Conservation (phyloP, 495 filamentous ascomycete genomes). For the Pyronema domesticum region DNA sequence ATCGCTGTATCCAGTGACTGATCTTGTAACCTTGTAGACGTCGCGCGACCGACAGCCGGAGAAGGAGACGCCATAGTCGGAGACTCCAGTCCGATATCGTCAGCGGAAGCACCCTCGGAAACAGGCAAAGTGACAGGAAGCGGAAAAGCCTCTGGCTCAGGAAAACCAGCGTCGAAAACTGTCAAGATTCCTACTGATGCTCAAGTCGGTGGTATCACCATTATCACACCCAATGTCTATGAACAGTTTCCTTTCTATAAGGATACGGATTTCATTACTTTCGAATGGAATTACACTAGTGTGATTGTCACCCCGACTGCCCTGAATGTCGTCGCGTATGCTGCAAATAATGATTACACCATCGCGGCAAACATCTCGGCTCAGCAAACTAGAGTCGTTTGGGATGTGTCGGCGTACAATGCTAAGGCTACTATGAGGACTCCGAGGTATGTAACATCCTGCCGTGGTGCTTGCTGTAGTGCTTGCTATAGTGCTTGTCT, state of each 20-base stretch:
- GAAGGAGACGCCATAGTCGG: conserved; percentile 15
- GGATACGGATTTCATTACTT: conserved; percentile 68
- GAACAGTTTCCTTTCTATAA: conserved; percentile 61
- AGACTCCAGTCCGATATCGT: conserved; percentile 7
- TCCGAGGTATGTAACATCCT: conserved; percentile 25
- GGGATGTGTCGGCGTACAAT: conserved; percentile 66
- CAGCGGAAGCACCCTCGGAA: neutral
- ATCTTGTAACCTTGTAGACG: neutral
- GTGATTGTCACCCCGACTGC: conserved; percentile 56
- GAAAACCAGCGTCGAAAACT: conserved; percentile 31
- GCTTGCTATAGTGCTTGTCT: conserved; percentile 35
- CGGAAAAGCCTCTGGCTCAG: conserved; percentile 23
- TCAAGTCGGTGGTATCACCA: conserved; percentile 59
- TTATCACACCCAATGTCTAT: conserved; percentile 51
- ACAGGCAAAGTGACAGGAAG: conserved; percentile 4
- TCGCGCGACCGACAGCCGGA: conserved; percentile 10
- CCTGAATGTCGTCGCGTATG: conserved; percentile 61
- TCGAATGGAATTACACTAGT: conserved; percentile 91
- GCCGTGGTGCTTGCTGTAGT: conserved; percentile 39
- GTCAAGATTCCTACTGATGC: conserved; percentile 36
- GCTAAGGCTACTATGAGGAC: conserved; percentile 33
- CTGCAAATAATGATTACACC: conserved; percentile 44
- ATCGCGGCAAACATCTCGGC: conserved; percentile 46
- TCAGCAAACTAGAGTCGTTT: conserved; percentile 40
- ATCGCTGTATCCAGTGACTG: conserved; percentile 6